Percentiles rank a stretch among this genome's conserved stretches.
These are phyloP conservation scores for Calonectria montana DNA, from an alignment of 2,329 filamentous ascomycete genomes.

Conservation along the genomic window DNA sequence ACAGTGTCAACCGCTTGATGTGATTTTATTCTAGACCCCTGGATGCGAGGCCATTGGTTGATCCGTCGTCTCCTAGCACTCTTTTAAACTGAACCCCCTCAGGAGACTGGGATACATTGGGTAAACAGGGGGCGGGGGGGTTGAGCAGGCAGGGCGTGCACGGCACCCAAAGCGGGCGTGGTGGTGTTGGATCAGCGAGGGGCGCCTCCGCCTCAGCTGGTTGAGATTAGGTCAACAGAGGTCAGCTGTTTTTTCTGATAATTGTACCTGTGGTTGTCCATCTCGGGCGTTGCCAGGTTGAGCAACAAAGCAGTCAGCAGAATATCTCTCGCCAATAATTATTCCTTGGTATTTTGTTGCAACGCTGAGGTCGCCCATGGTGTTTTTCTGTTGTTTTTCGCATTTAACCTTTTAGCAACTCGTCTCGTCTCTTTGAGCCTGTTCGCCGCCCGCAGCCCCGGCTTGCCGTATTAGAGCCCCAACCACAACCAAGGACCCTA, in stretches of 20 bases:
- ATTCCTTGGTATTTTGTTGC: background rate
- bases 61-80: background rate
- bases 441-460: constrained; percentile 16
- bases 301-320: background rate
- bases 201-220: constrained; percentile 23
- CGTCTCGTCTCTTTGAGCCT: background rate
- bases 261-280: background rate
- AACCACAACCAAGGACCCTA: background rate
- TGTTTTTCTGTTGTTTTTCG: background rate
- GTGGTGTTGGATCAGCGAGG: constrained; percentile 18
- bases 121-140: constrained; percentile 11
- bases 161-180: constrained; percentile 8
- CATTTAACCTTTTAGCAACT: background rate
- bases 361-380: background rate
- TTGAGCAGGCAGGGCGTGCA: constrained; percentile 16
- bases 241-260: constrained; percentile 11
- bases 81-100: background rate
- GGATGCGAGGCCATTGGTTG: background rate
- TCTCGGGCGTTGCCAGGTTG: background rate
- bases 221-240: background rate
- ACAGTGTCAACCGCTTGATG: background rate
- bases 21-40: background rate
- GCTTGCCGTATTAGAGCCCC: constrained; percentile 1
- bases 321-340: background rate
- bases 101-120: background rate